These are phyloP conservation scores for Peronospora farinosa DNA, from an alignment of 352 stramenopile genomes.

Conservation along the genomic window DNA sequence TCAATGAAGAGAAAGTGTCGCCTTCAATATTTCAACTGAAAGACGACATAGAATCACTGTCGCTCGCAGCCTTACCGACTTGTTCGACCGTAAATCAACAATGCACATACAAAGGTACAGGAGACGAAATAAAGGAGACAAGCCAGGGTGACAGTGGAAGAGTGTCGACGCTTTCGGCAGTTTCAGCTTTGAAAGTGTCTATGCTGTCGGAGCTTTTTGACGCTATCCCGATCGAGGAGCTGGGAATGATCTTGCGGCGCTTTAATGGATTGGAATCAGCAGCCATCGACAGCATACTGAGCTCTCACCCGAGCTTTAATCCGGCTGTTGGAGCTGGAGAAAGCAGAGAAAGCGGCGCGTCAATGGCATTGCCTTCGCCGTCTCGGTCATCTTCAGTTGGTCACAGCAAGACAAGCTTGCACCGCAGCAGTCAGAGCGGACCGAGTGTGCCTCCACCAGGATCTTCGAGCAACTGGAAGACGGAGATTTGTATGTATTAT, in stretches of 20 bases:
- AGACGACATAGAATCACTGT: constrained; percentile 31
- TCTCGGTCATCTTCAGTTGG: constrained; percentile 22
- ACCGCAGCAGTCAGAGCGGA: constrained; percentile 28
- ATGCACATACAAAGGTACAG: constrained; percentile 15
- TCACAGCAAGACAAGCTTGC: constrained; percentile 27
- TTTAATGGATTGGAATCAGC: constrained; percentile 44
- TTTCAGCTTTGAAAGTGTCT: constrained; percentile 56
- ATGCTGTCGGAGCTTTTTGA: constrained; percentile 71
- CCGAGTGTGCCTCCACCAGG: constrained; percentile 19
- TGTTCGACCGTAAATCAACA: constrained; percentile 23
- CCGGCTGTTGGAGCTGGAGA: constrained; percentile 31
- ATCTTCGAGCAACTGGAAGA: constrained; percentile 77
- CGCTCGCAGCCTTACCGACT: constrained; percentile 25
- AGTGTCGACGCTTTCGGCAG: constrained; percentile 9
- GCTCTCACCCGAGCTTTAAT: constrained; percentile 68
- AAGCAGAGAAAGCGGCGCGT: constrained; percentile 19
- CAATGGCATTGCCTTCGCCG: constrained; percentile 17
- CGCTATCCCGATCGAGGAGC: constrained; percentile 51
- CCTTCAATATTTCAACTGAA: constrained; percentile 14
- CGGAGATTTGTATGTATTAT: constrained; percentile 87
- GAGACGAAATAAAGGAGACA: constrained; percentile 26
- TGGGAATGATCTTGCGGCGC: constrained; percentile 47
- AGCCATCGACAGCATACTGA: constrained; percentile 63
- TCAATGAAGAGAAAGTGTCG: constrained; percentile 30
- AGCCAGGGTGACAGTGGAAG: constrained; percentile 30